Base-by-base conservation (phyloP, 139 green algal species). In the Chlamydomonas incerta region DNA sequence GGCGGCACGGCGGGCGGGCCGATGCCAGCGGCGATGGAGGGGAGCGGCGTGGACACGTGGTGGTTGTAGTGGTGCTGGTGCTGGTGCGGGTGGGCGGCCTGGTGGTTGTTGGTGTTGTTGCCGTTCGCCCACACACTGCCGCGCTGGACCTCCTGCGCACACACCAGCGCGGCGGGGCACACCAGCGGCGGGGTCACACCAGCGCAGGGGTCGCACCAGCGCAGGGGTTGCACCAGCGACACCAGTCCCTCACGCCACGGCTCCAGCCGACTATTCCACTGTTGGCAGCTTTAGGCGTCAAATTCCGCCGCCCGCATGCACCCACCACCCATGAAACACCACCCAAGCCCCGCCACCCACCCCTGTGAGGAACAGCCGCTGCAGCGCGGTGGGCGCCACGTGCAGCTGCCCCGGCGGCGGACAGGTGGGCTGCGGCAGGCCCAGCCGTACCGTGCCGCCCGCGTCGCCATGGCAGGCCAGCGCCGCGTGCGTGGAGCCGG, bases 381-480 rank as follows among this genome's bases (percentile, higher is more conserved):
- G 74, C 74, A 82, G 60, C 15, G 74, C 74, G 5, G 74, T 82
- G 4, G 35, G 74, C n/a, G n/a, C n/a, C n/a, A n/a, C n/a, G n/a
- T n/a, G n/a, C 58, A 29, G 57, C 34, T 60, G 58, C 29, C 58
- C 58, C 0, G 34, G 74, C 34, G 74, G 21, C 74, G 58, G 29
- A 18, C 50, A 10, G 26, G 35, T 60, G 33, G 74, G 58, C 74
- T 60, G 33, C 34, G 74, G 74, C 35, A 82, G 50, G 34, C 74
- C 74, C 34, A 82, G 26, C 14, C 74, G 74, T 11, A 82, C 31
- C 21, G 74, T 58, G 28, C 74, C 74, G 17, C 74, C 76, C 15
- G 76, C 76, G 21, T 83, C 76, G 37, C 76, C 62, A 29, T 46
- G 37, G 37, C 37, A 62, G n/a, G 76, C 62, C 35, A 73, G 62